A percentile compares a stretch with the other conserved stretches of the same genome.
Evolutionary conservation across 176 grass and related monocot species (phyloP).

Genomic region (Chrysopogon serrulatus): DNA sequence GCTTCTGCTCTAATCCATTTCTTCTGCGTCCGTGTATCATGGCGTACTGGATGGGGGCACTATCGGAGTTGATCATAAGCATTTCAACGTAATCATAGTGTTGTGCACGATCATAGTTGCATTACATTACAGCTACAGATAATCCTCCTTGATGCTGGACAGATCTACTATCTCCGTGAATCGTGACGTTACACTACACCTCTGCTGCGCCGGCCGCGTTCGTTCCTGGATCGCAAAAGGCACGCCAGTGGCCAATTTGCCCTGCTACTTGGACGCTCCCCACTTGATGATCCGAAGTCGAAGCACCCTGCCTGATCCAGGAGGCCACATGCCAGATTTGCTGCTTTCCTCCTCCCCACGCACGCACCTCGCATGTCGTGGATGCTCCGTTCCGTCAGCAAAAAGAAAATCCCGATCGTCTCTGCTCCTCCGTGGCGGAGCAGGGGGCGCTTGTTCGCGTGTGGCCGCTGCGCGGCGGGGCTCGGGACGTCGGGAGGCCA

Average conservation of each 20-base stretch:
- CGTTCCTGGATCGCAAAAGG: neutral
- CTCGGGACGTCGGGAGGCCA: neutral
- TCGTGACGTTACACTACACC: neutral
- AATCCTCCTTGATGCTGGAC: neutral
- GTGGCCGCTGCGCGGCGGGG: neutral
- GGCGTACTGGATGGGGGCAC: neutral
- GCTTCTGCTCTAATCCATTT: neutral
- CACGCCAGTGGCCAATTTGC: neutral
- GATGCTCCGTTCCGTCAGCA: neutral
- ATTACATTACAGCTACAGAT: neutral
- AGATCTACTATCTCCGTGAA: neutral
- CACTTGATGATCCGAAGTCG: neutral
- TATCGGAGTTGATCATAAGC: neutral
- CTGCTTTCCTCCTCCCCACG: neutral
- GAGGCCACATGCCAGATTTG: neutral
- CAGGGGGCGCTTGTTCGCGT: neutral
- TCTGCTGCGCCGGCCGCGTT: neutral
- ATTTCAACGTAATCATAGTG: too few species aligned
- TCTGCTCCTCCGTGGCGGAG: neutral
- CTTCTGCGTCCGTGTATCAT: neutral
- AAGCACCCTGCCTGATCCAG: neutral
- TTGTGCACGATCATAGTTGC: neutral
- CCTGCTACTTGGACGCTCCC: neutral
- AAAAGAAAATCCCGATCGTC: neutral
- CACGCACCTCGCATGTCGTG: neutral